phyloP scores from a whole-genome alignment of 1,139 yeast genomes.

The Meyerozyma guilliermondii region DNA sequence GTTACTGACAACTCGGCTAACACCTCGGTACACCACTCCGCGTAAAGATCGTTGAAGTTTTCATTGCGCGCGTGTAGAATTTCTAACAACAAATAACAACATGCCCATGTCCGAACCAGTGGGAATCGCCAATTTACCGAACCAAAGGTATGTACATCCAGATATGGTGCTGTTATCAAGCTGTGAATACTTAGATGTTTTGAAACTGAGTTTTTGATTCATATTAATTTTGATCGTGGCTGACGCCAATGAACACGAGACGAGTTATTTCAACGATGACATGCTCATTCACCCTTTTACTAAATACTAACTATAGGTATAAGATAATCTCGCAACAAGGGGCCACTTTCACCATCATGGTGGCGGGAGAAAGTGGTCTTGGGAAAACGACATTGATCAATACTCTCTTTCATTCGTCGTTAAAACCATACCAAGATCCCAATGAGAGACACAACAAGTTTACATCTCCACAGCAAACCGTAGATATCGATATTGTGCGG shows the following conservation, averaged over 20 bases:
- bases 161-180: neutral
- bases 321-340: constrained; percentile 87
- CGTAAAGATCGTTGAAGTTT: neutral
- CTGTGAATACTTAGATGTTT: neutral
- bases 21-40: neutral
- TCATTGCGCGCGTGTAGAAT: neutral
- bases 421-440: constrained; percentile 62
- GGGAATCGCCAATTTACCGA: constrained; percentile 88
- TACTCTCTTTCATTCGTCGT: constrained; percentile 76
- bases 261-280: neutral
- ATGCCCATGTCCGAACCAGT: constrained; percentile 43
- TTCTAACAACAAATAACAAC: neutral
- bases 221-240: no score
- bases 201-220: neutral
- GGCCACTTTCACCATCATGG: constrained; percentile 86
- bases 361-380: constrained; percentile 92
- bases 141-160: constrained; percentile 63
- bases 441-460: constrained; percentile 65
- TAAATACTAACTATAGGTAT: constrained; percentile 43
- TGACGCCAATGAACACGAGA: neutral
- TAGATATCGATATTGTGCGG: constrained; percentile 83
- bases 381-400: constrained; percentile 94
- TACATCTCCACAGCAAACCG: constrained; percentile 67
- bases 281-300: neutral
- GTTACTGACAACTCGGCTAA: neutral